Evolutionary conservation across 2,329 filamentous ascomycete genomes (phyloP), one percentile per base, ranked within the genome.

Genomic region (Sphaerulina musiva): DNA sequence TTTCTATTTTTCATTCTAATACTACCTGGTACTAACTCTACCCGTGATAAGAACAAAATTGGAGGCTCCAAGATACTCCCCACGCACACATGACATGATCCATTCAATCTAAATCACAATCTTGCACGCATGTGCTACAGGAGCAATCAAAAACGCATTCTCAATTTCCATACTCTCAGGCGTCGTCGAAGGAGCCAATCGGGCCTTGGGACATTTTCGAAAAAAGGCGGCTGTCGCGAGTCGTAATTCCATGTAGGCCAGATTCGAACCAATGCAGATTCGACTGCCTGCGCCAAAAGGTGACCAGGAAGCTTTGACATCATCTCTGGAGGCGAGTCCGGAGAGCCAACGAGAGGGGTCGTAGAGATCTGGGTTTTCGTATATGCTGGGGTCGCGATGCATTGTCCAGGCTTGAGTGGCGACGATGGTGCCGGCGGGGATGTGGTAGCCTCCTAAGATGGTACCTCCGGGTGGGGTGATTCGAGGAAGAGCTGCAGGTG

Each of bases 121-220:
- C 46, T 68, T 61, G 42, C 66, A 68, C 45, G 59, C 61, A 48
- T 68, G 63, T 4, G 52, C 59, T 10, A 56, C 59, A 1, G 68
- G 68, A 7, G 62, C 56, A n/a, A 67, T 65, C 20, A 70, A 32
- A 53, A 70, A 69, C 51, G 62, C 64, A 48, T 69, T 69, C 53
- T 66, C 60, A 39, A 66, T 50, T 40, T 64, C 59, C 66, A 69
- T 70, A 36, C 57, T 59, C 46, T 62, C 56, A 4, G 47, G 45
- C 4, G 64, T 68, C 12, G 65, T 64, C 6, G 56, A 56, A 2
- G 54, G 31, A 9, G 61, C 61, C 10, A 67, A 29, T 17, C 51
- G 49, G 4, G 61, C 63, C 2, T 59, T 60, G 4, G 44, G 46
- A 42, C 58, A 67, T 34, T 51, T 41, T 6, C 62, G 51, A 47